These are phyloP conservation scores for Trametes meyenii DNA, from an alignment of 768 basidiomycete genomes.

Conservation along the genomic window DNA sequence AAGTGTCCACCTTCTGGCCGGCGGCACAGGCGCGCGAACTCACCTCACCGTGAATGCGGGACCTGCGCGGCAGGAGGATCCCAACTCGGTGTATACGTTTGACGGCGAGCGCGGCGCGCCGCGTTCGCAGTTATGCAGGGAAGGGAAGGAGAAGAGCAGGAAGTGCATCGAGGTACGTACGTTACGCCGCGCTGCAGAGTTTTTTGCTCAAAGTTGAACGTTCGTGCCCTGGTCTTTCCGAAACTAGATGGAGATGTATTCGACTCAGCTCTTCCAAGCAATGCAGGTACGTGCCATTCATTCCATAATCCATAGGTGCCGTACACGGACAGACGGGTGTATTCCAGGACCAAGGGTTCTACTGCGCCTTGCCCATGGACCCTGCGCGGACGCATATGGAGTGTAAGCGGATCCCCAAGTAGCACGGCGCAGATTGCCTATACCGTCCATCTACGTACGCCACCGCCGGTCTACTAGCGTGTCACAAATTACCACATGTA, in stretches of 20 bases:
- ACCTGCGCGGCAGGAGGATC: slow-evolving; percentile 44
- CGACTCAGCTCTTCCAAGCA: slow-evolving; percentile 62
- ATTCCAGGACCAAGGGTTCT: slow-evolving; percentile 63
- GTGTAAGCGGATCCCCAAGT: slow-evolving; percentile 63
- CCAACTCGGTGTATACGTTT: slow-evolving; percentile 58
- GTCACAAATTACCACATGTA: neutral
- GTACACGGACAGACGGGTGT: neutral
- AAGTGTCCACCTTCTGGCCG: slow-evolving; percentile 7
- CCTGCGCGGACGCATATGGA: slow-evolving; percentile 67
- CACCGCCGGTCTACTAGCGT: neutral
- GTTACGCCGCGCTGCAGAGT: neutral
- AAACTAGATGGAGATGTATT: slow-evolving; percentile 63
- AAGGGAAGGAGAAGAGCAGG: slow-evolving; percentile 40
- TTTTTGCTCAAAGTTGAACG: neutral
- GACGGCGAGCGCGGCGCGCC: slow-evolving; percentile 61
- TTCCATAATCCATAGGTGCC: neutral
- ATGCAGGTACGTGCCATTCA: slow-evolving; percentile 61
- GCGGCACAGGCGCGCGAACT: neutral
- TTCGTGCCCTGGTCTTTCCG: neutral
- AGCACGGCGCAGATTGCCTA: slow-evolving; percentile 9
- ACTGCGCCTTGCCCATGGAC: slow-evolving; percentile 68
- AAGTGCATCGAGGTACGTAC: slow-evolving; percentile 62
- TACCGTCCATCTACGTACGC: neutral
- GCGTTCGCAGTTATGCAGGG: slow-evolving; percentile 61
- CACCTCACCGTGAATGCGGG: neutral